Conservation (phyloP, 441 rosid genomes). For the Aleurites moluccanus region DNA sequence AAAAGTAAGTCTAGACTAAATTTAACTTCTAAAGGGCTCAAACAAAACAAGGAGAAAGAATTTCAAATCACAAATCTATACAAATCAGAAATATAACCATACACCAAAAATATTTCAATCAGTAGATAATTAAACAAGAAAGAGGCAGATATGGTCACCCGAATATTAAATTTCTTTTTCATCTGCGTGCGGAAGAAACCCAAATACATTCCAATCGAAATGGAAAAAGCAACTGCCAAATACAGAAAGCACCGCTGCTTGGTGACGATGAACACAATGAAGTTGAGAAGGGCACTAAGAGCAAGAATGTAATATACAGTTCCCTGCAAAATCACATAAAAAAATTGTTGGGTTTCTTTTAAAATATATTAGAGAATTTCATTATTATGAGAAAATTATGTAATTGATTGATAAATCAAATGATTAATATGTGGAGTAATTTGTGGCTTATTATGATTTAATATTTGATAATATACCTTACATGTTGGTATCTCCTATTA, state of each 20-base stretch:
- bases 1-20: neutral
- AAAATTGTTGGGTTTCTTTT: conserved; percentile 5
- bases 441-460: too few relatives aligned
- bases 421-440: too few relatives aligned
- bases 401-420: too few relatives aligned
- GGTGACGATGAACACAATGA: conserved; percentile 56
- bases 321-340: conserved; percentile 51
- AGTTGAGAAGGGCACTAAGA: conserved; percentile 41
- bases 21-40: neutral
- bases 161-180: conserved; percentile 69
- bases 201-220: conserved; percentile 58
- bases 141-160: conserved; percentile 47
- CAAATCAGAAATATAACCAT: neutral
- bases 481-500: too few relatives aligned
- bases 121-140: neutral
- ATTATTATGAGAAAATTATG: too few relatives aligned
- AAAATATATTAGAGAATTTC: too few relatives aligned
- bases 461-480: too few relatives aligned
- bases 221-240: conserved; percentile 48
- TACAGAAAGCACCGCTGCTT: conserved; percentile 63
- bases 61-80: neutral
- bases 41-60: neutral
- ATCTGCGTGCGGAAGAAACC: conserved; percentile 75
- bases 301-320: conserved; percentile 55
- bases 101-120: neutral